Conservation (phyloP, 148 eudicot species). For the Euryodendron excelsum region DNA sequence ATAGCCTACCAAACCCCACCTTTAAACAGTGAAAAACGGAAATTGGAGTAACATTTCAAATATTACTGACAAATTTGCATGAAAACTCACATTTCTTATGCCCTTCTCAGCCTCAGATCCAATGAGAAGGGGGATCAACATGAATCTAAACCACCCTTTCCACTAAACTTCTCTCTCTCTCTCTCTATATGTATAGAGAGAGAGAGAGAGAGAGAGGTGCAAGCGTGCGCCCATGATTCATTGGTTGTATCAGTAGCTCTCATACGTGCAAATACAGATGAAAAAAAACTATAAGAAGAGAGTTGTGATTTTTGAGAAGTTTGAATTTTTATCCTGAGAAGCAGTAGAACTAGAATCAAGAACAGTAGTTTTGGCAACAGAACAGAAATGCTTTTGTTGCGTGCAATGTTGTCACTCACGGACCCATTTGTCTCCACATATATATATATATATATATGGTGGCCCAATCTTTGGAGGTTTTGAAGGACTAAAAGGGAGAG, state of each 20-base stretch:
- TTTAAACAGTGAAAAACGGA: too few species aligned
- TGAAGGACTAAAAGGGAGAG: conserved; percentile 16
- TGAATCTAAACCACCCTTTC: background rate
- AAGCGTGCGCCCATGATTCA: conserved; percentile 24
- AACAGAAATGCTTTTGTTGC: conserved; percentile 19
- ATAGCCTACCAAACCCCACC: background rate
- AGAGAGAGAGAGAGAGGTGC: background rate
- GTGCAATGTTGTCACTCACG: conserved; percentile 11
- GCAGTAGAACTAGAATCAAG: background rate
- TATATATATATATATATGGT: too few species aligned
- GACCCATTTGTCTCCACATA: background rate
- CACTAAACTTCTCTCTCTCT: background rate
- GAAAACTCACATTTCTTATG: too few species aligned
- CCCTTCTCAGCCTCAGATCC: background rate
- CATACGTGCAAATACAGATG: conserved; percentile 36
- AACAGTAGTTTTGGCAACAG: background rate
- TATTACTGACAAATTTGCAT: too few species aligned
- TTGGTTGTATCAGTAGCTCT: conserved; percentile 6
- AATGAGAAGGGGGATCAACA: background rate
- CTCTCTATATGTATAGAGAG: too few species aligned
- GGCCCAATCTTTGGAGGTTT: conserved; percentile 23
- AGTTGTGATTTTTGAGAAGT: background rate
- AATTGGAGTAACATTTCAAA: too few species aligned
- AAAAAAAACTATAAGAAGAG: background rate
- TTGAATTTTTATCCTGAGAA: background rate